Evolutionary conservation across 2,329 filamentous ascomycete genomes (phyloP).

Genomic region (Cladophialophora exuberans): DNA sequence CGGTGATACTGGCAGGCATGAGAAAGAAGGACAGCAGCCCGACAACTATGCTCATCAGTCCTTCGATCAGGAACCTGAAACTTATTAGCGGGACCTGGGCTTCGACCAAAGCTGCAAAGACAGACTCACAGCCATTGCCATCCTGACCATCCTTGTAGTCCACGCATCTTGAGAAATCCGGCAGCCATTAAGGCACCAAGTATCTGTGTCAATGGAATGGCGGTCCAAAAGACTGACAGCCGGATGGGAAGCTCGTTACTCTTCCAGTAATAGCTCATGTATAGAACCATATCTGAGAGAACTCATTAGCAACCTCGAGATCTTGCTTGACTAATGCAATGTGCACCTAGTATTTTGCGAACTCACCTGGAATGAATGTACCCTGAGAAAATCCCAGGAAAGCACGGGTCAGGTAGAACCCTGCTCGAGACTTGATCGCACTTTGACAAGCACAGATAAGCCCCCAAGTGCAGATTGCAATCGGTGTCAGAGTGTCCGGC

Average conservation of each 20-base stretch:
- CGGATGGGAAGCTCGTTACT: conserved; percentile 69
- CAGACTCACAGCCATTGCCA: conserved; percentile 42
- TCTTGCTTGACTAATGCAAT: too few relatives aligned
- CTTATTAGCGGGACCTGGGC: neutral
- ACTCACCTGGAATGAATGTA: conserved; percentile 63
- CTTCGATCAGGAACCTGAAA: conserved; percentile 25
- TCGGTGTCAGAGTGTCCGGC: conserved; percentile 52
- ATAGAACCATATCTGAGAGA: conserved; percentile 29
- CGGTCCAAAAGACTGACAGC: conserved; percentile 71
- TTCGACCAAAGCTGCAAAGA: too few relatives aligned
- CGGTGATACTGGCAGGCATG: conserved; percentile 65
- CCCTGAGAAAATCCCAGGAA: conserved; percentile 52
- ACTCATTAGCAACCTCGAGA: too few relatives aligned
- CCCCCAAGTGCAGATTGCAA: conserved; percentile 56
- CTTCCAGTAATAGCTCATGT: conserved; percentile 68
- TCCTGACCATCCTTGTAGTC: conserved; percentile 41
- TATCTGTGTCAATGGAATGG: conserved; percentile 46
- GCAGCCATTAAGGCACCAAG: conserved; percentile 23
- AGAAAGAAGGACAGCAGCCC: conserved; percentile 61
- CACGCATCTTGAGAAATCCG: conserved; percentile 40
- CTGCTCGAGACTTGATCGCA: conserved; percentile 44
- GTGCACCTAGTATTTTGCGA: too few relatives aligned
- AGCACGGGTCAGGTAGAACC: conserved; percentile 44
- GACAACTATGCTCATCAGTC: conserved; percentile 56
- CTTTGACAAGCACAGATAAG: conserved; percentile 51